Evolutionary conservation across 169 alveolate genomes (phyloP), one percentile per base, ranked within the genome.

Genomic region (Ichthyophthirius multifiliis): DNA sequence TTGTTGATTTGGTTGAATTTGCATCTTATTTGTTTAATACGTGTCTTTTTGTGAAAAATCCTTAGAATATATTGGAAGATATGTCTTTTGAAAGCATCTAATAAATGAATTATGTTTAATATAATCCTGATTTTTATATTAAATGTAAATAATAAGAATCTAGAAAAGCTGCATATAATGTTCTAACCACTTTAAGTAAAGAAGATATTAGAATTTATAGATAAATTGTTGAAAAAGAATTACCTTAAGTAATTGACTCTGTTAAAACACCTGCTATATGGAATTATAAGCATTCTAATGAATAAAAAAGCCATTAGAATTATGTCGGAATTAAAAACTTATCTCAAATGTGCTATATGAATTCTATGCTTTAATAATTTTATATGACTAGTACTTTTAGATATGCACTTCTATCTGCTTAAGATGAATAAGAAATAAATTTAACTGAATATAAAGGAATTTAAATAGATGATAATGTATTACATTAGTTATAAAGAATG

Each of bases 311-410:
- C 45, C 48, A 43, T 3, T 15, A 67, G 16, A 74, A 74, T 3
- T 93, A 82, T 65, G 74, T 82, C 9, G 97, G 97, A 5, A 76
- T 94, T 16, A 90, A 83, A 63, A 94, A 94, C 43, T 82, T 90
- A 1, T 94, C 96, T 16, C 87, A 94, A 41, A 91, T 94, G 12
- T 94, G 97, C 79, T 94, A 94, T 76, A 91, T 94, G 96, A 91
- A 87, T 73, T 87, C 95, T 6, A 94, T 90, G 88, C 88, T 94
- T 16, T 90, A 94, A 82, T 89, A 94, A 75, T 85, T 94, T 55
- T 94, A 83, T 77, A 91, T 90, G 95, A 55, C 71, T 1, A 55
- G 31, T 13, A 55, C 71, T 10, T 55, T 55, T 23, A 55, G 84
- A 47, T 92, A 95, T 85, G 84, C 90, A 4, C 81, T 95, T 16